Evolutionary conservation across 2,329 filamentous ascomycete species (phyloP), one percentile per base, ranked within the genome.

Genomic region (Coniochaeta sp.): DNA sequence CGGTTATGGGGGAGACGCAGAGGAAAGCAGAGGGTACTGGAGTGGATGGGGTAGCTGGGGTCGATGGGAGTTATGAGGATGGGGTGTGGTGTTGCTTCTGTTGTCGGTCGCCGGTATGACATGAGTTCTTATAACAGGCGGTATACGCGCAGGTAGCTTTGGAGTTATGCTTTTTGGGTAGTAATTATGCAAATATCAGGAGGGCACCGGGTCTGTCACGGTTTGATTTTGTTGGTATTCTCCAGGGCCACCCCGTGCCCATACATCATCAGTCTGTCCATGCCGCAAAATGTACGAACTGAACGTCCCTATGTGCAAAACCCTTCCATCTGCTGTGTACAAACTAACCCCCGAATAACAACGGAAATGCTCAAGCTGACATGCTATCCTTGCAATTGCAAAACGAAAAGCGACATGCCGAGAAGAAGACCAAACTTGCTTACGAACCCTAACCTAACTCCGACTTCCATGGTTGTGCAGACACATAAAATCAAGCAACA

Each of bases 401-500:
- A 22, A 28, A n/a, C 7, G n/a, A 48, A 48, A 28, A 48, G 8
- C 26, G 28, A 48, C 45, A 30, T 27, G n/a, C n/a, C n/a, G n/a
- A n/a, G 38, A 42, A 42, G 38, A 42, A 26, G 38, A 48, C 45
- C 14, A 31, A n/a, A n/a, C 27, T 8, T 48, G 45, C 45, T 48
- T 48, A n/a, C 45, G n/a, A 22, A 4, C 26, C 24, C 26, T 31
- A 48, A 16, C 24, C 45, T 14, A 48, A 48, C 45, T 48, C 45
- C 45, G 26, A 12, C 24, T 30, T 48, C n/a, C 13, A 47, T 47
- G 27, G 33, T 8, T 16, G 26, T 28, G 45, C n/a, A 48, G n/a
- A 7, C 5, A 3, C 26, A 30, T 26, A 14, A 28, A 22, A 27
- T 56, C 78, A 96, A 56, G 86, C 86, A 55, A 96, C 90, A 4